Evolutionary conservation across 495 filamentous ascomycete species (phyloP), one percentile per base, ranked within the genome.

Genomic region (Tuber microsphaerosporum): DNA sequence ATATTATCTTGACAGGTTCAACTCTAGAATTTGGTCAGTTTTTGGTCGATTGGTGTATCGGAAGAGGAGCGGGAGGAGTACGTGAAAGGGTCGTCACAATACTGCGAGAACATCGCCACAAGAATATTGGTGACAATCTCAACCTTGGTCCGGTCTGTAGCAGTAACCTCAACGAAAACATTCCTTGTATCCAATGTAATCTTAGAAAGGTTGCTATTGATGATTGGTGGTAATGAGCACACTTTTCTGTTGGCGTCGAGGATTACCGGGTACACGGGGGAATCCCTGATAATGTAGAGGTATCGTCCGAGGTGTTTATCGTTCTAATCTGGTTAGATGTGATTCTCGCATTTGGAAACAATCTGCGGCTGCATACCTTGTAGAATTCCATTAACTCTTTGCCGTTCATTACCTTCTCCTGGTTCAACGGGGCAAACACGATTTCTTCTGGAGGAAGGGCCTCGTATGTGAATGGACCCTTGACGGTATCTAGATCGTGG

Each of bases 401-500:
- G 26, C 88, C 96, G 81, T 92, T 90, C 92, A 98, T 93, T 82
- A 90, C 86, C 84, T 93, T 89, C 48, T 89, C 90, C 85, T 97
- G 93, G 85, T 98, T 99, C 75, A 99, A 85, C 26, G 95, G 96
- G 17, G 87, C 85, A 81, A 99, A 99, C 75, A 90, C 89, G 84
- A 99, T 97, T 73, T 98, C 88, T 84, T 93, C 91, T n/a, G 96
- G 95, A 46, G 92, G 87, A 34, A 94, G 88, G 43, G 94, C 95
- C 84, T 97, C 94, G 81, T 97, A 99, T 71, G 93, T 94, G 90
- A 98, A 99, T 39, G 95, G 96, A 0, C 94, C 95, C 84, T 96
- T 86, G 71, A 99, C 87, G 6, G 92, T 97, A 81, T 98, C 96
- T 76, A 98, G 86, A 83, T 99, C 94, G 84, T 99, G 95, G 6